Evolutionary conservation across 176 grass and related monocot genomes (phyloP).

Genomic region (Cenchrus fungigraminus): DNA sequence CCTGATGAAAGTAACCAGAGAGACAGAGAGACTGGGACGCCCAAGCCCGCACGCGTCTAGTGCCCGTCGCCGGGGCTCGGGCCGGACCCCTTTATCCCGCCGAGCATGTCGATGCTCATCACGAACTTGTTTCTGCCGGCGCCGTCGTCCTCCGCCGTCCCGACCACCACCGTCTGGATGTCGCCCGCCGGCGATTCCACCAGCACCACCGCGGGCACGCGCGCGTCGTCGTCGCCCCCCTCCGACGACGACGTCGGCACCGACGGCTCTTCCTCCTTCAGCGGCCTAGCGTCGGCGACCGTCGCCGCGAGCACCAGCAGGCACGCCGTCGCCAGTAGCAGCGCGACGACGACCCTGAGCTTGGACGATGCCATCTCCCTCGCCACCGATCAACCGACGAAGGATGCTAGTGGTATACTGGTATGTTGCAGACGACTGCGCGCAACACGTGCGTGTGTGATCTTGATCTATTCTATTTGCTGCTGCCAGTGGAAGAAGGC

Average conservation of each 20-base stretch:
- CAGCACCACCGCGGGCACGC: too few relatives aligned
- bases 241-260: not conserved
- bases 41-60: not conserved
- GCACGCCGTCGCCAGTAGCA: not conserved
- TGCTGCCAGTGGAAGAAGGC: not conserved
- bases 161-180: conserved; percentile 1
- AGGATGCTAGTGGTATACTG: not conserved
- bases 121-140: not conserved
- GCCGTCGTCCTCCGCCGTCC: not conserved
- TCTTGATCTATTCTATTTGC: too few relatives aligned
- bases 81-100: conserved; percentile 50
- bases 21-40: too few relatives aligned
- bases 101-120: conserved; percentile 40
- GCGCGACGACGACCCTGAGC: not conserved
- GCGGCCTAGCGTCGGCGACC: conserved; percentile 10
- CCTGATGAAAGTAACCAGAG: too few relatives aligned
- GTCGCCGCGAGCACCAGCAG: not conserved
- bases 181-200: conserved; percentile 23
- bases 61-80: conserved; percentile 60
- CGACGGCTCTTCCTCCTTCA: not conserved
- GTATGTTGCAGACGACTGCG: too few relatives aligned
- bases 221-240: not conserved
- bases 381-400: not conserved
- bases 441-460: too few relatives aligned
- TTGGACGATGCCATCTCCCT: conserved; percentile 23